phyloP scores from a whole-genome alignment of 169 alveolate genomes.

The Eimeria falciformis region DNA sequence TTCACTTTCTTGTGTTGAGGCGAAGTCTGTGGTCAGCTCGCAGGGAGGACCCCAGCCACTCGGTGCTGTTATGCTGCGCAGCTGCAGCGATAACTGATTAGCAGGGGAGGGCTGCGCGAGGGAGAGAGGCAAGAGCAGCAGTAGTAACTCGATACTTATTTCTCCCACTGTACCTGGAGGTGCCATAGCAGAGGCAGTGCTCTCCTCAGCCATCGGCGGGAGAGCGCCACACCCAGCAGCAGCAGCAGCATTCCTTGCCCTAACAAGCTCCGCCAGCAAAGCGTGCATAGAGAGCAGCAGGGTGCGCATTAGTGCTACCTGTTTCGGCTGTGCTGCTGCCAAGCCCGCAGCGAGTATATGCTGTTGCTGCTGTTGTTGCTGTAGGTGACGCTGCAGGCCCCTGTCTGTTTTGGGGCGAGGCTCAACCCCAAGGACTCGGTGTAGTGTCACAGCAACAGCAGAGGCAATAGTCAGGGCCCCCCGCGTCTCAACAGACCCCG shows the following conservation, averaged over 20 bases:
- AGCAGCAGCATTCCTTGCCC: slow-evolving; percentile 42
- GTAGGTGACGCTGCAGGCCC: slow-evolving; percentile 40
- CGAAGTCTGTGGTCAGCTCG: slow-evolving; percentile 43
- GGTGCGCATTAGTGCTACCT: slow-evolving; percentile 14
- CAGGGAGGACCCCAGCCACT: slow-evolving; percentile 35
- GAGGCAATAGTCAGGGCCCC: slow-evolving; percentile 61
- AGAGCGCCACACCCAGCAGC: not conserved
- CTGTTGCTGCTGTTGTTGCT: slow-evolving; percentile 65
- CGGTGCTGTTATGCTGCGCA: slow-evolving; percentile 2
- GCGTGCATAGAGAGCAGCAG: slow-evolving; percentile 32
- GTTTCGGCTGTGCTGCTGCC: slow-evolving; percentile 56
- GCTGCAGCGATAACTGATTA: slow-evolving; percentile 17
- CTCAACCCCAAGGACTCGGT: slow-evolving; percentile 46
- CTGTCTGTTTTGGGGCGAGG: slow-evolving; percentile 50
- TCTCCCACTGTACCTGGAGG: slow-evolving; percentile 49
- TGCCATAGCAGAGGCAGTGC: not conserved
- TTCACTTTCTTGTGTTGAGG: slow-evolving; percentile 62
- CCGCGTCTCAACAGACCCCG: not conserved
- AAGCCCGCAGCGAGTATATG: slow-evolving; percentile 12
- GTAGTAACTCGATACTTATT: slow-evolving; percentile 41
- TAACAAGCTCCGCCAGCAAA: slow-evolving; percentile 5
- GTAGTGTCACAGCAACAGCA: slow-evolving; percentile 23
- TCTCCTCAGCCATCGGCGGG: not conserved
- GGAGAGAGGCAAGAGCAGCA: slow-evolving; percentile 35
- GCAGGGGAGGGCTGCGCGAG: slow-evolving; percentile 6